Base-by-base conservation (phyloP, 192 early-diverging fungal genomes). In the Spizellomyces sp. region DNA sequence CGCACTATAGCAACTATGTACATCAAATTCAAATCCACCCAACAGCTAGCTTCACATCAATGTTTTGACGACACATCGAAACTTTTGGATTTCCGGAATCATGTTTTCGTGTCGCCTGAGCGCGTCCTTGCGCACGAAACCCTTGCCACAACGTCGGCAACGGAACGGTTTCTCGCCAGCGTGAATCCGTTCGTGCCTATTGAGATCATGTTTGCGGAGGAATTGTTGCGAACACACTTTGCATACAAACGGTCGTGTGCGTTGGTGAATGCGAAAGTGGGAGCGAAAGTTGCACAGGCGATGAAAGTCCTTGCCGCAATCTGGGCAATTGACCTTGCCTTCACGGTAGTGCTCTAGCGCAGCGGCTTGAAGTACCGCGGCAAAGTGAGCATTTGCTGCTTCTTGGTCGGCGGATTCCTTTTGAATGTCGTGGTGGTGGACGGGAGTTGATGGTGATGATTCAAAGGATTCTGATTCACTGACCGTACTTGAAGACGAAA, bases 121-220 rank as follows among this genome's bases (percentile, higher is more conserved):
- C 5, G 77, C 77, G 42, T 79, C 77, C 9, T 67, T 64, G 12
- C 75, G 50, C 2, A 67, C 71, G 48, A 78, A 78, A 4, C 64
- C 63, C 55, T 66, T 67, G 6, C 72, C 72, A 62, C 76, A 78
- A 44, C 66, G 64, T 12, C 42, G 42, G 64, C 76, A 78, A 6
- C 27, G 5, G 66, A 75, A 74, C 2, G 85, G 82, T 52, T 67
- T 71, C 5, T 50, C 59, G 2, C 54, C 45, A 0, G 62, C 46
- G 57, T 89, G 87, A 15, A 75, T 78, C 6, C 50, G 56, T 22
- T 60, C 43, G 66, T 89, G 87, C 1, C 86, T 79, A 27, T 79
- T 79, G 6, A 87, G 76, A 56, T 83, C 80, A 54, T 82, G 81
- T 66, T 77, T 79, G 62, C 77, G 77, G 55, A 60, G 65, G 63